phyloP scores from a whole-genome alignment of 2,329 filamentous ascomycete genomes.

The Colletotrichum phormii region DNA sequence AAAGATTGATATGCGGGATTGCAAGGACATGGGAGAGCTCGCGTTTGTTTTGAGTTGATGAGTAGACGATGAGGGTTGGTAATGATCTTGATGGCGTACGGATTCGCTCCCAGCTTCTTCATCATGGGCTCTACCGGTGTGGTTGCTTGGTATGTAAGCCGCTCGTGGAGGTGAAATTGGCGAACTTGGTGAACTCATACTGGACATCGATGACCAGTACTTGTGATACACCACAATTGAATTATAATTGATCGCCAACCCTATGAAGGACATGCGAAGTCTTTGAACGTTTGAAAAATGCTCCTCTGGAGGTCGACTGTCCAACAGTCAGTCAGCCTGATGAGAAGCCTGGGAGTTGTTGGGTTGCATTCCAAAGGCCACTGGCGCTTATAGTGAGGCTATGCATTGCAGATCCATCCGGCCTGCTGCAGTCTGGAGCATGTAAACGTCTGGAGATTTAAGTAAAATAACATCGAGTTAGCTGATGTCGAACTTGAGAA shows the following conservation, averaged over 20 bases:
- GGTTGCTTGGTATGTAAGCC: not conserved
- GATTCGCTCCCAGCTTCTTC: not conserved
- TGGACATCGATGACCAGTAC: not conserved
- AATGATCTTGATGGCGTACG: not conserved
- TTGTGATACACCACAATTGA: not conserved
- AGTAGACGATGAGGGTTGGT: not conserved
- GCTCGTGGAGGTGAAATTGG: not conserved
- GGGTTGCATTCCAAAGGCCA: not conserved
- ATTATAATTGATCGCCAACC: too few species aligned
- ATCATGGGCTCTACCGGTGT: not conserved
- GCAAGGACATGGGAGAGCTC: not conserved
- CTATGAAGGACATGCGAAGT: too few species aligned
- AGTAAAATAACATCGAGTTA: not conserved
- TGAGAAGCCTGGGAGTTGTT: not conserved
- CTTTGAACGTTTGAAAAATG: not conserved
- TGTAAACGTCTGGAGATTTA: not conserved
- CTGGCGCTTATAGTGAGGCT: not conserved
- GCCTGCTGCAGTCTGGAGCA: not conserved
- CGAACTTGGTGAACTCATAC: not conserved
- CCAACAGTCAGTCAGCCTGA: not conserved
- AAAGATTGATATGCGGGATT: too few species aligned
- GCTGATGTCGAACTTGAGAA: not conserved
- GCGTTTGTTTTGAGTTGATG: accelerated
- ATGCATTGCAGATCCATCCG: not conserved
- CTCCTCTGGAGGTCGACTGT: not conserved